Evolutionary conservation across 2,329 filamentous ascomycete genomes (phyloP).

Genomic region (Seiridium unicorne): DNA sequence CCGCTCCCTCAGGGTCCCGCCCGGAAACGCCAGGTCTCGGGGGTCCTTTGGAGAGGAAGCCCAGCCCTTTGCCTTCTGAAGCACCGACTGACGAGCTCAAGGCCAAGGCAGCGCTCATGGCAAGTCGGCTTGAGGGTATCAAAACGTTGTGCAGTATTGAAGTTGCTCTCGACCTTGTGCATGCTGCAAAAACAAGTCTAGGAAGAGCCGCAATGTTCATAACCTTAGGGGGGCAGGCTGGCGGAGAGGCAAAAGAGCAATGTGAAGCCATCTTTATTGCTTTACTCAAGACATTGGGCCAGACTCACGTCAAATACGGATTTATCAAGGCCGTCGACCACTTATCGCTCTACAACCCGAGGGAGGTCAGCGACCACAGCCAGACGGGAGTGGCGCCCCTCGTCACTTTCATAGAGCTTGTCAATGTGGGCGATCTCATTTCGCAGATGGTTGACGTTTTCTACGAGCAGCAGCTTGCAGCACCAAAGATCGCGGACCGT

Average conservation of each 20-base stretch:
- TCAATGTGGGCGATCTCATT: constrained; percentile 96
- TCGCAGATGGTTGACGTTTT: constrained; percentile 99
- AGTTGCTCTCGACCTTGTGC: constrained; percentile 84
- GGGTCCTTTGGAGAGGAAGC: constrained; percentile 34
- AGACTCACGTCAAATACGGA: constrained; percentile 84
- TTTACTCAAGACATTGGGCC: constrained; percentile 80
- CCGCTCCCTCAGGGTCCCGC: constrained; percentile 40
- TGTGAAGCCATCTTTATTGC: constrained; percentile 87
- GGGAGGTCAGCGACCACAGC: constrained; percentile 72
- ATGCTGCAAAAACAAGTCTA: constrained; percentile 82
- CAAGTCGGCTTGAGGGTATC: constrained; percentile 89
- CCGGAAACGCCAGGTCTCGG: constrained; percentile 47
- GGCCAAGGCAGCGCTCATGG: constrained; percentile 97
- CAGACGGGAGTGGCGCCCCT: constrained; percentile 80
- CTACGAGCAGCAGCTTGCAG: constrained; percentile 90
- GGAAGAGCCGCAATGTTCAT: constrained; percentile 85
- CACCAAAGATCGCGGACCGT: constrained; percentile 78
- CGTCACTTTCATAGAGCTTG: constrained; percentile 93
- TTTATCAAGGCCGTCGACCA: constrained; percentile 93
- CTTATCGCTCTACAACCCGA: constrained; percentile 85
- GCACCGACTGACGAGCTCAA: constrained; percentile 88
- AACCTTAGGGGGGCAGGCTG: constrained; percentile 73
- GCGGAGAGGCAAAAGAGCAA: constrained; percentile 81
- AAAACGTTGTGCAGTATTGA: constrained; percentile 95
- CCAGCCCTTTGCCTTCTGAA: constrained; percentile 52